Conservation (phyloP, 2,329 filamentous ascomycete genomes). For the Botrytis squamosa region DNA sequence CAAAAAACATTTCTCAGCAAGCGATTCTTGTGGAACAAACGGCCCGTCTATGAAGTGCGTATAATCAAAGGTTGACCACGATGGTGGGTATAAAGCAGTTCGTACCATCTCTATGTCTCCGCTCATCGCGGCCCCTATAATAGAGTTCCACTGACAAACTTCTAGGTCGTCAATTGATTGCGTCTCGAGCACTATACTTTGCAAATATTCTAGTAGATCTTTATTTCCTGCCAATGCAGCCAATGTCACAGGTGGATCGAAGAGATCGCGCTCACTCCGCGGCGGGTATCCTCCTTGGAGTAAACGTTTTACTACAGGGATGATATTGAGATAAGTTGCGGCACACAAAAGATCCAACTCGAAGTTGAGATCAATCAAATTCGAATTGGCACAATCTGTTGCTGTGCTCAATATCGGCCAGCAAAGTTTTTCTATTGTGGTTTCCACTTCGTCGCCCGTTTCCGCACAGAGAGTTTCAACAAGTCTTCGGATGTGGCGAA, state of each 20-base stretch:
- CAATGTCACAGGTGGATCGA: constrained; percentile 21
- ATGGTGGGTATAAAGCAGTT: constrained; percentile 23
- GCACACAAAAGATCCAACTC: background rate
- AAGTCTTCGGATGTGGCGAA: background rate
- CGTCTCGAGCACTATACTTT: no score
- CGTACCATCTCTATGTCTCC: constrained; percentile 23
- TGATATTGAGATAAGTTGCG: background rate
- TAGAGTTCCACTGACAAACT: no score
- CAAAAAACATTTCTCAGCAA: no score
- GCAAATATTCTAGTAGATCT: constrained; percentile 21
- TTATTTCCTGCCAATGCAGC: constrained; percentile 23
- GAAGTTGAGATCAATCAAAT: background rate
- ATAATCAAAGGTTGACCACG: constrained; percentile 8
- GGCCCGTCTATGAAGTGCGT: constrained; percentile 14
- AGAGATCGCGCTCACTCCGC: rapidly evolving
- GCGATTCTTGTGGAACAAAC: no score
- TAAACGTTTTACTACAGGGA: background rate
- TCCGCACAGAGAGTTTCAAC: background rate
- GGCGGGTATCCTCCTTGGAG: background rate
- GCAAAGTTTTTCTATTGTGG: background rate
- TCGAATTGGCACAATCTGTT: rapidly evolving
- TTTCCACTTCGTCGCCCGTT: background rate
- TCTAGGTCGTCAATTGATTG: no score
- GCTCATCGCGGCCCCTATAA: no score
- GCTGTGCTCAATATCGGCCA: background rate